Evolutionary conservation across 306 rosid genomes (phyloP), one percentile per base, ranked within the genome.

Genomic region (Inga oerstediana): DNA sequence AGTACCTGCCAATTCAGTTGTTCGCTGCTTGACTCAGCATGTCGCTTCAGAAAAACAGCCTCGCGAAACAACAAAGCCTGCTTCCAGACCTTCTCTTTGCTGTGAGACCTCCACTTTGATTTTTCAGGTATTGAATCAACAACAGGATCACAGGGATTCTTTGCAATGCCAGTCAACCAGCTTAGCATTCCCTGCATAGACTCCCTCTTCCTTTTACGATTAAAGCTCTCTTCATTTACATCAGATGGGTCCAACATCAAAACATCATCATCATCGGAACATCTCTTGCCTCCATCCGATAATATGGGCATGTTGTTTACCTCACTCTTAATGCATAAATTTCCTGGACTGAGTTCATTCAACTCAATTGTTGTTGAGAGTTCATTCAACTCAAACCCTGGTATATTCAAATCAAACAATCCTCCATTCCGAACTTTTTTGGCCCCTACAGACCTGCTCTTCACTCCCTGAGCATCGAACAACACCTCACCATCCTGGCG

Each of bases 51-150:
- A 65, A 83, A 89, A 24, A 51, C 85, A 17, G 86, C 91, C 82
- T 89, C 94, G 35, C 99, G 89, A 79, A 87, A 89, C 80, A 80
- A 69, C 88, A 96, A 83, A 75, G 87, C 89, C 85, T 84, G 90
- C 88, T 88, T 92, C 98, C 96, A 96, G 30, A 49, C 66, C 81
- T 86, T 88, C 80, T 81, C 87, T 61, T 80, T 80, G 35, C 83
- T 81, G 49, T 34, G 70, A 74, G 89, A 88, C 80, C 80, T 93
- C 94, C 98, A 92, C 82, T 88, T 90, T 8, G 90, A 54, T 83
- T 77, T 85, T 64, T 91, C 91, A 20, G 96, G 94, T 35, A 93
- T 52, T 20, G 52, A 75, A 82, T 93, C 92, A 79, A 88, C 81
- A 11, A 34, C 85, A 41, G 93, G 90, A 86, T 86, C 92, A 81